Base-by-base conservation (phyloP, 768 basidiomycete genomes). In the Guyanaporus albipodus region DNA sequence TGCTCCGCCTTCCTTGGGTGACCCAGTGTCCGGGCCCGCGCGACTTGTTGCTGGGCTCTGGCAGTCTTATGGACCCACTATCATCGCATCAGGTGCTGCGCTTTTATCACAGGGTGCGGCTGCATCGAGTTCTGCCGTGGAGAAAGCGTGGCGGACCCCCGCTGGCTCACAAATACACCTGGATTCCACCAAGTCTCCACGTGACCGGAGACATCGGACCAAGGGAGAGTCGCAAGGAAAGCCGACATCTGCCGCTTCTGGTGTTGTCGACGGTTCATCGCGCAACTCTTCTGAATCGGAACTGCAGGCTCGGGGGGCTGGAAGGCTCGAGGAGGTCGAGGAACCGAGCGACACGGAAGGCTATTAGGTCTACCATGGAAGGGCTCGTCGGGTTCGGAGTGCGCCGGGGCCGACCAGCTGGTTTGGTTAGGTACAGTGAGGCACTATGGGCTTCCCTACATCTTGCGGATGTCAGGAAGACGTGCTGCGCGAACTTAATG, bases 1-100 rank as follows among this genome's bases (percentile, higher is more conserved):
- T 18, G 64, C 71, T 2, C 72, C 73, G 4, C 80, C 79, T 0
- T 67, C 75, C 3, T 52, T 80, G 49, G 67, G 59, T 6, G 78
- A 81, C 52, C 78, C 82, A 0, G 72, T 75, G 12, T 76, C 77
- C 11, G 85, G 84, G 3, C 85, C 87, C 5, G 73, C 76, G 15
- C 80, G 84, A 58, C 70, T 90, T 17, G 76, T 76, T 2, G 77
- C 74, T 18, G 79, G 78, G 0, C 69, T 92, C 14, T 91, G 89
- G 89, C 72, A 73, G n/a, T 77, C 81, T 2, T 91, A 88, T 51
- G 90, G 87, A 1, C 89, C 90, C 0, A 61, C 74, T 3, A 73
- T 91, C 34, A 56, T 91, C 11, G 85, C 85, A 3, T 75, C 79
- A 1, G 85, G 87, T 17, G 75, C 85, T 0, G 77, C 79, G 3